Evolutionary conservation across 352 stramenopile species (phyloP).

Genomic region (Nothophytophthora sp.): DNA sequence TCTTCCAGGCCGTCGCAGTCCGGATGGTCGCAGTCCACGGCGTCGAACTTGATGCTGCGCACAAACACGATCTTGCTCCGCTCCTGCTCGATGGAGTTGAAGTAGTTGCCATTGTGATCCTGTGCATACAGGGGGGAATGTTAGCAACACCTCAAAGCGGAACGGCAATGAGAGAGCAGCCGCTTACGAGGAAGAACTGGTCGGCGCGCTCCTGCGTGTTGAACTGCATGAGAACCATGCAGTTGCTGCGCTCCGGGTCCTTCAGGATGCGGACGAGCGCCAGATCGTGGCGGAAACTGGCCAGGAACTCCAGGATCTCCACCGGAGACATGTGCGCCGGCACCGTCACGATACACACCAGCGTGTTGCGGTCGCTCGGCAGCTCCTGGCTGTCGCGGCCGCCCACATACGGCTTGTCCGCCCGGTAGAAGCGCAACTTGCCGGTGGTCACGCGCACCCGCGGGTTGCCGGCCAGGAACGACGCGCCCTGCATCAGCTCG

Average conservation of each 20-base stretch:
- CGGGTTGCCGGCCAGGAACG: constrained; percentile 78
- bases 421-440: constrained; percentile 83
- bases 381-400: constrained; percentile 33
- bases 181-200: constrained; percentile 68
- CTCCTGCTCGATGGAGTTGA: constrained; percentile 92
- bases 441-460: constrained; percentile 76
- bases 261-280: constrained; percentile 80
- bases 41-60: constrained; percentile 85
- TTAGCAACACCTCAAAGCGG: neutral
- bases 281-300: constrained; percentile 73
- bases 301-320: constrained; percentile 84
- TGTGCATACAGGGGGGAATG: constrained; percentile 25
- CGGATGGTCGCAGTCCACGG: constrained; percentile 19
- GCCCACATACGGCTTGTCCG: constrained; percentile 51
- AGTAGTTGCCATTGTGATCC: constrained; percentile 89
- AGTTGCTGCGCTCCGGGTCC: constrained; percentile 80
- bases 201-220: constrained; percentile 74
- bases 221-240: constrained; percentile 88
- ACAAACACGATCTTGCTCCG: constrained; percentile 92
- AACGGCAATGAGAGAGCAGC: neutral
- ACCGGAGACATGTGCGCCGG: constrained; percentile 85
- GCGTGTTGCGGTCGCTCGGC: constrained; percentile 66
- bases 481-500: constrained; percentile 35
- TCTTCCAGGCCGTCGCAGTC: constrained; percentile 24
- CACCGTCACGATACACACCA: constrained; percentile 84